phyloP scores from a whole-genome alignment of 495 filamentous ascomycete genomes.

The Annulohypoxylon maeteangense region DNA sequence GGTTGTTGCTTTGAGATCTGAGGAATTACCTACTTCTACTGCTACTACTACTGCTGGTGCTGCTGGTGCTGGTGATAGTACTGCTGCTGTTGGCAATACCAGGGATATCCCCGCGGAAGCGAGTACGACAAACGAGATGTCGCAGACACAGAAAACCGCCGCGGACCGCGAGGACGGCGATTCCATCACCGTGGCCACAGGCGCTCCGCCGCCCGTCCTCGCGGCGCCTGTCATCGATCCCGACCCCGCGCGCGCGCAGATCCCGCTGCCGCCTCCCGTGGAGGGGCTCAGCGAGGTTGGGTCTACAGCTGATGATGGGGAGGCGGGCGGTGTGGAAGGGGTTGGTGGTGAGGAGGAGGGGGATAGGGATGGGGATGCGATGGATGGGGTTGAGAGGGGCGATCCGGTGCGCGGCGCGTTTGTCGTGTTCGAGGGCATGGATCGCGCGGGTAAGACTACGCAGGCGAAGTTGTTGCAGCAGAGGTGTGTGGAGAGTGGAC shows the following conservation, averaged over 20 bases:
- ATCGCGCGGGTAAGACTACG: slow-evolving; percentile 94
- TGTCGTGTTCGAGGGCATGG: slow-evolving; percentile 92
- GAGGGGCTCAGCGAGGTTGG: not conserved
- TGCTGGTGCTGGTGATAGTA: not conserved
- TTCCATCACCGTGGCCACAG: slow-evolving; percentile 31
- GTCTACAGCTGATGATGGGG: not conserved
- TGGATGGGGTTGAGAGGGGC: slow-evolving; percentile 38
- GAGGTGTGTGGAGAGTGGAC: slow-evolving; percentile 68
- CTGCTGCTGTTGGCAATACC: too few species aligned
- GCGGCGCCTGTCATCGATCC: slow-evolving; percentile 40
- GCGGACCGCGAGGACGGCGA: slow-evolving; percentile 31
- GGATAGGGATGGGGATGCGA: slow-evolving; percentile 4
- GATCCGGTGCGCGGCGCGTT: slow-evolving; percentile 71
- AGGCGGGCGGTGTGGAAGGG: not conserved
- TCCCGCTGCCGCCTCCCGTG: not conserved
- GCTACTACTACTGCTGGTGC: not conserved
- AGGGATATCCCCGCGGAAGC: too few species aligned
- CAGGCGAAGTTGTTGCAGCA: slow-evolving; percentile 80
- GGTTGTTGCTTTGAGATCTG: slow-evolving; percentile 46
- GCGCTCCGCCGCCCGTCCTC: slow-evolving; percentile 35
- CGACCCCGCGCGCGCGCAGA: slow-evolving; percentile 17
- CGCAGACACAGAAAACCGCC: not conserved
- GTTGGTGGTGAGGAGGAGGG: not conserved
- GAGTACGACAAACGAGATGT: not conserved
- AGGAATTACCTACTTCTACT: not conserved